These are phyloP conservation scores for Poa annua DNA, from an alignment of 176 grass and related monocot species.

Conservation along the genomic window DNA sequence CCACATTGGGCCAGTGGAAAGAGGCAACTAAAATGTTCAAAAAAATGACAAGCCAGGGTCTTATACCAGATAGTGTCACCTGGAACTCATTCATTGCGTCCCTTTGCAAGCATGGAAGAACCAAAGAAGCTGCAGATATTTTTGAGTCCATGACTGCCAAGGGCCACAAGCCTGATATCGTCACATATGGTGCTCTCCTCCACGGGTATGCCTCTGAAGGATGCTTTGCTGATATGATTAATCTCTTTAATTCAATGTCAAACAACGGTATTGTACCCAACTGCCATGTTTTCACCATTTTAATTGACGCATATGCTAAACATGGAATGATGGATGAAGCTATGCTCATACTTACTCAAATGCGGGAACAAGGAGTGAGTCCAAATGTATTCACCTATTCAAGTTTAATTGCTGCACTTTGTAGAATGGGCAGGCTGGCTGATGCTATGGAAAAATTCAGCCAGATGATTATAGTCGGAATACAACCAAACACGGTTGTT, in stretches of 20 bases:
- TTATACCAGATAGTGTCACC: background rate
- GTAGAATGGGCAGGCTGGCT: conserved; percentile 16
- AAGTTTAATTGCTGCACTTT: conserved; percentile 3
- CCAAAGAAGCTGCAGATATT: background rate
- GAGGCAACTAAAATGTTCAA: background rate
- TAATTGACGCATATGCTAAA: conserved; percentile 26
- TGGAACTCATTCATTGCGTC: background rate
- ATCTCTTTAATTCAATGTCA: too few relatives aligned
- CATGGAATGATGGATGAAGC: conserved; percentile 8
- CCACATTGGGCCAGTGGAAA: background rate
- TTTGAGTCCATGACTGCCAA: background rate
- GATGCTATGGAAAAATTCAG: conserved; percentile 1
- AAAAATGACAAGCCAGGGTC: background rate
- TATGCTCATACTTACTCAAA: background rate
- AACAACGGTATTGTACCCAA: background rate
- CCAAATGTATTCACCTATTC: background rate
- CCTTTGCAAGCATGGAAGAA: conserved; percentile 9
- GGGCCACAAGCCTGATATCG: background rate
- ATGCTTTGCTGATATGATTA: too few relatives aligned
- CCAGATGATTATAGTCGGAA: background rate
- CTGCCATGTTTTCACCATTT: background rate
- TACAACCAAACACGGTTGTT: background rate
- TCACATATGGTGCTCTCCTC: background rate
- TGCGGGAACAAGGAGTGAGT: background rate
- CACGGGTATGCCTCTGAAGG: background rate